Evolutionary conservation across 164 flowering plant genomes (phyloP), one percentile per base, ranked within the genome.

Genomic region (Houttuynia cordata): DNA sequence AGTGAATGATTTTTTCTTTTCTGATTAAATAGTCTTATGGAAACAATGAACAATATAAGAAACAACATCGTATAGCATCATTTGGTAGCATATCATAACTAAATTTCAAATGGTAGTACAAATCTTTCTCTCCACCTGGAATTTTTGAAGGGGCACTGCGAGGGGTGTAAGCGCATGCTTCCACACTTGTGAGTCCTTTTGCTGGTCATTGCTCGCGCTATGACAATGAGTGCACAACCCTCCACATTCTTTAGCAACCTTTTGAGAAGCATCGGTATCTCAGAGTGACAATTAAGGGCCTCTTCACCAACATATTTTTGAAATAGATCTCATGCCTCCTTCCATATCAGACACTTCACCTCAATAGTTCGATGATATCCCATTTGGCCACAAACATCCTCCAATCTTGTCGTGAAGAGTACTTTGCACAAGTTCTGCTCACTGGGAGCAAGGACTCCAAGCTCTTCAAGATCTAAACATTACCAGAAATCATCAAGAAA

Each of bases 81-180:
- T 49, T 34, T 9, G 17, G 41, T 23, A 68, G 52, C n/a, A 15
- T 41, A 21, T 68, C 70, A 40, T 62, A 68, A 54, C 62, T 68
- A n/a, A 57, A 40, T 52, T 62, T 62, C 62, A 68, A 57, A 40
- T 13, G 64, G 3, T 7, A 10, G 51, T 53, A 45, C 8, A 60
- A 37, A 20, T 51, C 9, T 3, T 42, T 14, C 10, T 42, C 60
- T 63, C 42, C 8, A 7, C 49, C 49, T 10, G 10, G 1, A 42
- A 66, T 13, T 14, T 59, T 64, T 20, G 13, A 9, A 18, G 62
- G 39, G 24, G 53, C 23, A 4, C 20, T 23, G 14, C 39, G 40
- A 40, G 62, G 22, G 0, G 24, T 7, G 22, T 39, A 41, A 42
- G 17, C 7, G 65, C 66, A 56, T 62, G 25, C 50, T 42, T 53